Conservation (phyloP, 192 early-diverging fungal species). For the Haplosporangium gracile region DNA sequence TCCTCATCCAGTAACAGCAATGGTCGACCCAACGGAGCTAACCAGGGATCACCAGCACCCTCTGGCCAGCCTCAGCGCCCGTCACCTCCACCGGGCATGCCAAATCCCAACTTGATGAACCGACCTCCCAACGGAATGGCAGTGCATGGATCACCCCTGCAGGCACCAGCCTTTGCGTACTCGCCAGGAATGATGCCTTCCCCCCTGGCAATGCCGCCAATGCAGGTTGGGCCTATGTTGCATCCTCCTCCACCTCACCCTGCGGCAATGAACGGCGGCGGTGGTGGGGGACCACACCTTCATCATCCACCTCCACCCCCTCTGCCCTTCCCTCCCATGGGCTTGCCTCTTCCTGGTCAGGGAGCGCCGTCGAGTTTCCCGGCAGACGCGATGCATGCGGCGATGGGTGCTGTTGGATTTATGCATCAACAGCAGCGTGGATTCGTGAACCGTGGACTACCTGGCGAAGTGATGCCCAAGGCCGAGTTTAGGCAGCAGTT, state of each 20-base stretch:
- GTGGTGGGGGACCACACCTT: neutral
- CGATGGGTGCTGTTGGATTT: conserved; percentile 53
- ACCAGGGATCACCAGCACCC: neutral
- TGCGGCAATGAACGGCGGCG: conserved; percentile 11
- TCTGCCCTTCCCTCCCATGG: conserved; percentile 21
- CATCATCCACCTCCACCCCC: conserved; percentile 31
- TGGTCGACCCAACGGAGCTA: conserved; percentile 8
- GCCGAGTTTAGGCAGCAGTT: conserved; percentile 65
- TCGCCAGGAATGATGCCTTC: conserved; percentile 56
- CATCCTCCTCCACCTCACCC: conserved; percentile 26
- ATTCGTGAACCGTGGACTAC: conserved; percentile 22
- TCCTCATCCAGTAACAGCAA: conserved; percentile 16
- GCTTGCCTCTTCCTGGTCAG: neutral
- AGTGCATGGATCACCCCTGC: conserved; percentile 36
- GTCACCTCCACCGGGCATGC: conserved; percentile 18
- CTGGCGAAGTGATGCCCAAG: conserved; percentile 54
- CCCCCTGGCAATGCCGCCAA: conserved; percentile 24
- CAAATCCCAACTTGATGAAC: conserved; percentile 18
- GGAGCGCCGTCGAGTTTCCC: conserved; percentile 21
- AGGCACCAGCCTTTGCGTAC: conserved; percentile 36
- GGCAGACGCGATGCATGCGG: conserved; percentile 55
- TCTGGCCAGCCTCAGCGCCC: neutral
- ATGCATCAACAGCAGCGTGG: conserved; percentile 50
- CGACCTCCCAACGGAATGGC: conserved; percentile 22
- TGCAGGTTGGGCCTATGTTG: conserved; percentile 30